phyloP scores from a whole-genome alignment of 2,329 filamentous ascomycete genomes.

The Bipolaris gigantea region DNA sequence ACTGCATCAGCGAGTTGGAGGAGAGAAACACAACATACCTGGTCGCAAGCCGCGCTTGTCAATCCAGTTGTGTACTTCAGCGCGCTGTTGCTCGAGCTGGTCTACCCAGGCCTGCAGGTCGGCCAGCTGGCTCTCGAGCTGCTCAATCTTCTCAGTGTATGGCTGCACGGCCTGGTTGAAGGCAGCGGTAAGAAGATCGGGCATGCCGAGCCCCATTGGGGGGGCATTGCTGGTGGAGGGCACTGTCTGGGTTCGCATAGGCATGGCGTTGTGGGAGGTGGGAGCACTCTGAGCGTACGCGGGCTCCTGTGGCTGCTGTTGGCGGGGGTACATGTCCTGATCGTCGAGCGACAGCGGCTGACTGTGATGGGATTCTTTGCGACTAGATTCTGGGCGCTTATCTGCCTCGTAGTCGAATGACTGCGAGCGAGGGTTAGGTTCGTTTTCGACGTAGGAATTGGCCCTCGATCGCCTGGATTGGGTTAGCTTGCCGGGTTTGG shows the following conservation, averaged over 20 bases:
- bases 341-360: slow-evolving; percentile 35
- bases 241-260: slow-evolving; percentile 28
- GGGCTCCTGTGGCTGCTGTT: slow-evolving; percentile 46
- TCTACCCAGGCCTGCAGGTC: slow-evolving; percentile 55
- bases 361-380: slow-evolving; percentile 40
- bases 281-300: slow-evolving; percentile 24
- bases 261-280: slow-evolving; percentile 27
- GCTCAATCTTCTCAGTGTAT: slow-evolving; percentile 57
- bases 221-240: slow-evolving; percentile 24
- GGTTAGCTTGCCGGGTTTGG: slow-evolving; percentile 2
- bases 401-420: slow-evolving; percentile 47
- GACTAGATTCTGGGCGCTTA: slow-evolving; percentile 45
- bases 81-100: slow-evolving; percentile 54
- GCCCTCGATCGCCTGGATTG: slow-evolving; percentile 46
- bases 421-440: slow-evolving; percentile 46
- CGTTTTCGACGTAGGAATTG: slow-evolving; percentile 54
- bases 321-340: slow-evolving; percentile 51
- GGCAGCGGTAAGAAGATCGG: slow-evolving; percentile 55
- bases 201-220: slow-evolving; percentile 48
- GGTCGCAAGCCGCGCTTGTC: slow-evolving; percentile 58
- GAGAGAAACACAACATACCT: slow-evolving; percentile 45
- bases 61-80: slow-evolving; percentile 58
- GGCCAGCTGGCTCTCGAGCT: slow-evolving; percentile 54
- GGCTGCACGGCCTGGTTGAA: slow-evolving; percentile 58
- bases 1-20: not conserved